Percentiles rank a stretch among this genome's conserved stretches.
Conservation (phyloP, 164 flowering plant species). For the Aristolochia contorta region DNA sequence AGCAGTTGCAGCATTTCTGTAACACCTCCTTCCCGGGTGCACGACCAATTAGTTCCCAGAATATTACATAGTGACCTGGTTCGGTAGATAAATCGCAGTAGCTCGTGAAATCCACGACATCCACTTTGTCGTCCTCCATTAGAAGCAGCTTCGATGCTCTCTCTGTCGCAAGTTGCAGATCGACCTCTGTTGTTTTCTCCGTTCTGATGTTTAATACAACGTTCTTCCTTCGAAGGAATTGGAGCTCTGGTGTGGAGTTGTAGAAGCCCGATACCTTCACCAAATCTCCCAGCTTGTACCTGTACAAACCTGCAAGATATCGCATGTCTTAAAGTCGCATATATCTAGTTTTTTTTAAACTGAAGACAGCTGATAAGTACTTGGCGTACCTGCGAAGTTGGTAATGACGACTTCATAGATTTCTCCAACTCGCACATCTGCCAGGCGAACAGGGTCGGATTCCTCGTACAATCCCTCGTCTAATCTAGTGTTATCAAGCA, state of each 20-base stretch:
- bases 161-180: slow-evolving; percentile 68
- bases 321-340: too few relatives aligned
- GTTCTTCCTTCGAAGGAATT: slow-evolving; percentile 65
- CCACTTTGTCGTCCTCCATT: slow-evolving; percentile 38
- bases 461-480: slow-evolving; percentile 12
- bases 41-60: slow-evolving; percentile 56
- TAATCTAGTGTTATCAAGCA: too few relatives aligned
- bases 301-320: slow-evolving; percentile 63
- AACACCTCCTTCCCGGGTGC: slow-evolving; percentile 38
- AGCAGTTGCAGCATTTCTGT: slow-evolving; percentile 53
- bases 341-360: too few relatives aligned
- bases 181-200: slow-evolving; percentile 96
- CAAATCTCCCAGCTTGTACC: slow-evolving; percentile 81
- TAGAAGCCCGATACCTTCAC: slow-evolving; percentile 79
- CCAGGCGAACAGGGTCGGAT: slow-evolving; percentile 55
- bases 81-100: slow-evolving; percentile 44
- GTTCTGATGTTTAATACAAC: slow-evolving; percentile 67
- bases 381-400: slow-evolving; percentile 78
- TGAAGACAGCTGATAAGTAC: too few relatives aligned
- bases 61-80: slow-evolving; percentile 82
- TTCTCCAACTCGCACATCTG: slow-evolving; percentile 76
- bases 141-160: slow-evolving; percentile 35
- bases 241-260: slow-evolving; percentile 75
- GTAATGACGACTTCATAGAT: slow-evolving; percentile 84
- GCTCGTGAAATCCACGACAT: slow-evolving; percentile 75